Evolutionary conservation across 2,329 filamentous ascomycete genomes (phyloP).

Genomic region (Diplocarpon rosae): DNA sequence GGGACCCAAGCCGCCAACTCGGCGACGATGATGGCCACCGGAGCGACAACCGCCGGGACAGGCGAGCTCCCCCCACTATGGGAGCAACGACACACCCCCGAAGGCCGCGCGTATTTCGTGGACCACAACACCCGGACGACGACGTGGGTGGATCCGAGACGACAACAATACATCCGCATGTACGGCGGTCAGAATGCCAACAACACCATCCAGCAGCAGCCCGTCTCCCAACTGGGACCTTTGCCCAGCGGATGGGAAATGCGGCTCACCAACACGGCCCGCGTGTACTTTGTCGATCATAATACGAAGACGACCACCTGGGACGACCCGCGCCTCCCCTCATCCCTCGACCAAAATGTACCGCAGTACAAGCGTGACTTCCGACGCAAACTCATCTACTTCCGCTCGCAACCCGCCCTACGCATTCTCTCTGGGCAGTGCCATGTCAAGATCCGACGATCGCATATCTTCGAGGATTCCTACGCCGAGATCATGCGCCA

Average conservation of each 20-base stretch:
- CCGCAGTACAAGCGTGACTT: slow-evolving; percentile 99
- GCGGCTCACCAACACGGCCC: slow-evolving; percentile 93
- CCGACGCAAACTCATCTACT: slow-evolving; percentile 95
- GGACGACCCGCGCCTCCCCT: slow-evolving; percentile 93
- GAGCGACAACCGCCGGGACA: slow-evolving; percentile 85
- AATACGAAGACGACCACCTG: slow-evolving; percentile 99
- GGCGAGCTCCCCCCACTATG: slow-evolving; percentile 91
- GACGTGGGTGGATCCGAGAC: slow-evolving; percentile 94
- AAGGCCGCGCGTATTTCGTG: slow-evolving; percentile 92
- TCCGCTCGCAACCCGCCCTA: slow-evolving; percentile 93
- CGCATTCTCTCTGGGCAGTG: slow-evolving; percentile 93
- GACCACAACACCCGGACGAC: slow-evolving; percentile 98
- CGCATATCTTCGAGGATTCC: slow-evolving; percentile 97
- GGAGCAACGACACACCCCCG: slow-evolving; percentile 93
- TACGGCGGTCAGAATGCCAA: slow-evolving; percentile 82
- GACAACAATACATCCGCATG: slow-evolving; percentile 97
- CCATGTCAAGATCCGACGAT: slow-evolving; percentile 92
- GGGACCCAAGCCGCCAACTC: slow-evolving; percentile 36
- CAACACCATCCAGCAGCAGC: slow-evolving; percentile 89
- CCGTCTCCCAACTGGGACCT: slow-evolving; percentile 90
- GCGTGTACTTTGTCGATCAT: slow-evolving; percentile 98
- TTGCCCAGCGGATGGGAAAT: slow-evolving; percentile 98
- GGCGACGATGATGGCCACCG: slow-evolving; percentile 86
- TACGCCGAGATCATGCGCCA: slow-evolving; percentile 98
- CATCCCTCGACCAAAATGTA: slow-evolving; percentile 93